Evolutionary conservation across 345 rosid genomes (phyloP), one percentile per base, ranked within the genome.

Genomic region (Mercurialis annua): DNA sequence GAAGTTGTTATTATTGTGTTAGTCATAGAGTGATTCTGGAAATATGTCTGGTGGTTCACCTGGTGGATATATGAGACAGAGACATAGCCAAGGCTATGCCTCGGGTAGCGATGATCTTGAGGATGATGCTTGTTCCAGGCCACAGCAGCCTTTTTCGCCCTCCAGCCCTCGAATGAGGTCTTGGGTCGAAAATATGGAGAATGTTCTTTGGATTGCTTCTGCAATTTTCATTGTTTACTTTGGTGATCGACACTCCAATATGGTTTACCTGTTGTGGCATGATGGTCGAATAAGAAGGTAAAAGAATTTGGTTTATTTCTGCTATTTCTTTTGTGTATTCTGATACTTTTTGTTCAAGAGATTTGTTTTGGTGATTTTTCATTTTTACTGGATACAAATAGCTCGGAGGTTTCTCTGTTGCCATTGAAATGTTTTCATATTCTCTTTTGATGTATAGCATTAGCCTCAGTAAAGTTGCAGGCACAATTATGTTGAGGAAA

Each of bases 41-140:
- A 71, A 64, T n/a, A 90, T 93, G 98, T 93, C 97, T 40, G 92
- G 98, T 64, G 98, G 98, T 61, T 82, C 97, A 50, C 98, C 98
- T 59, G 96, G 98, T 69, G 94, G 98, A 23, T 87, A 83, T 72
- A 85, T 88, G 84, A 87, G 97, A 80, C 98, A 90, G 79, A 87
- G 98, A 69, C 96, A 90, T 76, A 90, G 97, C 73, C 96, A 82
- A 78, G 98, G 98, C 0, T 88, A 89, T 78, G 89, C 87, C 36
- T 93, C 97, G 5, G 79, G 97, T 56, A 82, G 92, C 38, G 98
- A 93, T 64, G 94, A 90, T 69, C 80, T 88, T 62, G 98, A 93
- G 65, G 98, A 93, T 58, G 98, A 88, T 80, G 96, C 96, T 15
- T 88, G 88, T 70, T 93, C 97, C n/a, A 84, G 97, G 77, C 71